These are phyloP conservation scores for Taiozyma sp. DNA, from an alignment of 1,139 yeast species.

Conservation along the genomic window DNA sequence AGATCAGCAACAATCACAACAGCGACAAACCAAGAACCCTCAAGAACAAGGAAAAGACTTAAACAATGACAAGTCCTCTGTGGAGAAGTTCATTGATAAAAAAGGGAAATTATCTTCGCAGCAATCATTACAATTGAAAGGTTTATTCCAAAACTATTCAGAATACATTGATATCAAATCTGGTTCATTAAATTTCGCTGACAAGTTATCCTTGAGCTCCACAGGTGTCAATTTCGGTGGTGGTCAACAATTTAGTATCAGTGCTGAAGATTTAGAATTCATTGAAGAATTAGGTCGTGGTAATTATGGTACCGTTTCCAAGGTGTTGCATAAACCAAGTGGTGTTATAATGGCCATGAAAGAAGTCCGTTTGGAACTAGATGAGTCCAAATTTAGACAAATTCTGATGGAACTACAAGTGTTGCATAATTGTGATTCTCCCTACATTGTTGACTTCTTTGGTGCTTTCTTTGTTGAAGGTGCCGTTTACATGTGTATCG, in stretches of 20 bases:
- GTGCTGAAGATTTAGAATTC: conserved; percentile 80
- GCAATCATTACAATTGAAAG: conserved; percentile 29
- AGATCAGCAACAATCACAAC: background rate
- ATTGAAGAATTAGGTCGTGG: conserved; percentile 90
- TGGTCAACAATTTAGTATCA: conserved; percentile 82
- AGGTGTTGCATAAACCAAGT: conserved; percentile 92
- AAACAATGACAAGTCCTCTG: conserved; percentile 12
- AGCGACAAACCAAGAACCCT: background rate
- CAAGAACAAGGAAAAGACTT: background rate
- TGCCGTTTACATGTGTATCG: conserved; percentile 98
- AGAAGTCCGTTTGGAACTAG: conserved; percentile 87
- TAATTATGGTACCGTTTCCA: conserved; percentile 91
- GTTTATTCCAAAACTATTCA: conserved; percentile 74
- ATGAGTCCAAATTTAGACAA: conserved; percentile 86
- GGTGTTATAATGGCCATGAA: conserved; percentile 95
- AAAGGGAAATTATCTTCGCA: conserved; percentile 19
- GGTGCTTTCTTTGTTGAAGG: conserved; percentile 98
- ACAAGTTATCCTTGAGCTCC: conserved; percentile 88
- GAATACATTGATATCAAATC: conserved; percentile 87
- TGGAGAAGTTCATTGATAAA: conserved; percentile 17
- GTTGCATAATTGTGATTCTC: conserved; percentile 83
- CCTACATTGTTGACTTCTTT: conserved; percentile 89
- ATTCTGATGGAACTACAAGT: conserved; percentile 94
- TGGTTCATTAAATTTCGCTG: conserved; percentile 87
- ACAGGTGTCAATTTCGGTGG: conserved; percentile 87